A percentile compares a stretch with the other conserved stretches of the same genome.
Evolutionary conservation across 805 yeast genomes (phyloP).

Genomic region (Spathaspora girioi): DNA sequence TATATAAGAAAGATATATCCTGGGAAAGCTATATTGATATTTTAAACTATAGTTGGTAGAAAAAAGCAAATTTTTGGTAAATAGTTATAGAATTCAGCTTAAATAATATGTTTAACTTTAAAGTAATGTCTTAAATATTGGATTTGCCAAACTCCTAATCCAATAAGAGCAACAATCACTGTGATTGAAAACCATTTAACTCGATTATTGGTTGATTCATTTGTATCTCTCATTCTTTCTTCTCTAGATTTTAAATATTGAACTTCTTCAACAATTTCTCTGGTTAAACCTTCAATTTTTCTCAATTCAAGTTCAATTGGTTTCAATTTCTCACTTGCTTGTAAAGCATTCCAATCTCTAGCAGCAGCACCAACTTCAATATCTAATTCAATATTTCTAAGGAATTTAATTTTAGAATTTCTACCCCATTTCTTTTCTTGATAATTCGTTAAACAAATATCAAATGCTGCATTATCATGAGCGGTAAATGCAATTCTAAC

Average conservation of each 20-base stretch:
- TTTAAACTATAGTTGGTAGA: not conserved
- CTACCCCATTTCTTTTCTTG: slow-evolving; percentile 25
- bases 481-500: slow-evolving; percentile 81
- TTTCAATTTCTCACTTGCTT: slow-evolving; percentile 87
- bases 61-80: too few species aligned
- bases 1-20: not conserved
- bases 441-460: slow-evolving; percentile 82
- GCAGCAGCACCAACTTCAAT: slow-evolving; percentile 96
- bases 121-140: slow-evolving; percentile 89
- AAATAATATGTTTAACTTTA: slow-evolving; percentile 77
- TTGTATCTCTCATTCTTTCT: slow-evolving; percentile 90
- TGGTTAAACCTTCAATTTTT: slow-evolving; percentile 79
- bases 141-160: slow-evolving; percentile 90
- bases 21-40: slow-evolving; percentile 3
- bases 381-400: slow-evolving; percentile 81
- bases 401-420: slow-evolving; percentile 39
- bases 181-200: slow-evolving; percentile 81
- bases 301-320: slow-evolving; percentile 90
- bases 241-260: slow-evolving; percentile 85
- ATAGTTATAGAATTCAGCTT: slow-evolving; percentile 1
- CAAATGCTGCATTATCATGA: slow-evolving; percentile 78
- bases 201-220: slow-evolving; percentile 92
- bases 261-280: slow-evolving; percentile 75
- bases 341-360: slow-evolving; percentile 95
- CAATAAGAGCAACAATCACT: slow-evolving; percentile 64